A percentile compares a stretch with the other conserved stretches of the same genome.
phyloP scores from a whole-genome alignment of 2,329 filamentous ascomycete genomes.

The Acrocalymma vagum region DNA sequence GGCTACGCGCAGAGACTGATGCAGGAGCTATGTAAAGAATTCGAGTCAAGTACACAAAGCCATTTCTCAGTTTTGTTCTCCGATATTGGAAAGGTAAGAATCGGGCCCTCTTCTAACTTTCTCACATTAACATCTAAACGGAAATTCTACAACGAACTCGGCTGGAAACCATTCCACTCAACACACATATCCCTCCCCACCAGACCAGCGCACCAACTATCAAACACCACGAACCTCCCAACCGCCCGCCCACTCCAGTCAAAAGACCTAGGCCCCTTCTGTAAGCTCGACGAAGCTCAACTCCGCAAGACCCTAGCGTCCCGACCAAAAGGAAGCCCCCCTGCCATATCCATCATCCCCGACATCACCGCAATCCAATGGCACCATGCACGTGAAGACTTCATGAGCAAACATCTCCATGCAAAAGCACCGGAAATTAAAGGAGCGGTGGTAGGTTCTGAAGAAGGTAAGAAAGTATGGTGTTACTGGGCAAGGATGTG shows the following conservation, averaged over 20 bases:
- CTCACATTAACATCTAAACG: too few species aligned
- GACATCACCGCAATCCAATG: constrained; percentile 74
- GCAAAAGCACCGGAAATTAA: constrained; percentile 66
- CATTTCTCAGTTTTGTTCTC: constrained; percentile 85
- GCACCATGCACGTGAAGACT: constrained; percentile 84
- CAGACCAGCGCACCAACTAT: constrained; percentile 24
- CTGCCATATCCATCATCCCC: constrained; percentile 72
- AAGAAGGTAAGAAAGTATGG: constrained; percentile 70
- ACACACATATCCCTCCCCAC: constrained; percentile 73
- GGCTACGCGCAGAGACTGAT: constrained; percentile 87
- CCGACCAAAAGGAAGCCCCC: constrained; percentile 52
- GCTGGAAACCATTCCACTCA: constrained; percentile 80
- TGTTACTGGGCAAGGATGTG: constrained; percentile 76
- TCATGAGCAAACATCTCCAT: constrained; percentile 72
- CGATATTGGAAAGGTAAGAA: constrained; percentile 74
- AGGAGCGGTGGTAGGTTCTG: constrained; percentile 71
- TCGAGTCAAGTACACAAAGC: constrained; percentile 55
- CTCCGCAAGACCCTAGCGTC: constrained; percentile 63
- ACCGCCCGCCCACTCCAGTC: constrained; percentile 61
- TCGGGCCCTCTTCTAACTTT: too few species aligned
- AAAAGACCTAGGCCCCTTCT: constrained; percentile 68
- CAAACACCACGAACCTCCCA: constrained; percentile 19
- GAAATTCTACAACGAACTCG: constrained; percentile 77
- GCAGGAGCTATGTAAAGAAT: constrained; percentile 66
- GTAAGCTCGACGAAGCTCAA: constrained; percentile 69